Evolutionary conservation across 495 filamentous ascomycete genomes (phyloP).

Genomic region (Neurospora terricola): DNA sequence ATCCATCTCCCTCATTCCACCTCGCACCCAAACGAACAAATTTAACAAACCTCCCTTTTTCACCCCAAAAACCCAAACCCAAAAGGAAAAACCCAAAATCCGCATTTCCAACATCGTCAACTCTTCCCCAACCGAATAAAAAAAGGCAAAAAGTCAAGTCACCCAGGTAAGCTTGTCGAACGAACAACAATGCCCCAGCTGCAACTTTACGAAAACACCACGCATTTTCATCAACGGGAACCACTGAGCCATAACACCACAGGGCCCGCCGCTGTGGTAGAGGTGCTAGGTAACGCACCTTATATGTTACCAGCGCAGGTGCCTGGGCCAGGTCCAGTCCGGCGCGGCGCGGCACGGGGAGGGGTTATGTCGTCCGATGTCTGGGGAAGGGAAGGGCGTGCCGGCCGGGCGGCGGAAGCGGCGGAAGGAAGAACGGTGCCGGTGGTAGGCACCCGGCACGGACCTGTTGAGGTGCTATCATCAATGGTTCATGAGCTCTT

Average conservation of each 20-base stretch:
- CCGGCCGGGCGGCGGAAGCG: not conserved
- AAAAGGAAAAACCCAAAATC: not conserved
- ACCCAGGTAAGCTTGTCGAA: not conserved
- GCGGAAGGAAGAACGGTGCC: no score
- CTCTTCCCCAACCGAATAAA: not conserved
- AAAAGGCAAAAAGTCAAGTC: not conserved
- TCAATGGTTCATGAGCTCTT: no score
- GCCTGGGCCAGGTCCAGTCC: not conserved
- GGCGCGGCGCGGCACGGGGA: not conserved
- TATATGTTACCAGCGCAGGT: not conserved
- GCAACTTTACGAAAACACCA: not conserved
- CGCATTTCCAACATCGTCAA: not conserved
- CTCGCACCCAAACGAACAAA: no score
- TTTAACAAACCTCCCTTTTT: no score
- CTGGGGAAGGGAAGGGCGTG: not conserved
- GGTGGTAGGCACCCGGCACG: no score
- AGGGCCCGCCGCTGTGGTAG: not conserved
- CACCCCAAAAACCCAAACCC: not conserved
- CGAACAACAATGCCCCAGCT: not conserved
- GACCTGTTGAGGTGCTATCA: no score
- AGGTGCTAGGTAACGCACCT: not conserved
- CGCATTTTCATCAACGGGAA: not conserved
- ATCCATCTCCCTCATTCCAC: no score
- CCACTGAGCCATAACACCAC: not conserved
- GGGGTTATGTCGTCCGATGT: not conserved